Base-by-base conservation (phyloP, 768 basidiomycete genomes). In the Kwoniella dejecticola region DNA sequence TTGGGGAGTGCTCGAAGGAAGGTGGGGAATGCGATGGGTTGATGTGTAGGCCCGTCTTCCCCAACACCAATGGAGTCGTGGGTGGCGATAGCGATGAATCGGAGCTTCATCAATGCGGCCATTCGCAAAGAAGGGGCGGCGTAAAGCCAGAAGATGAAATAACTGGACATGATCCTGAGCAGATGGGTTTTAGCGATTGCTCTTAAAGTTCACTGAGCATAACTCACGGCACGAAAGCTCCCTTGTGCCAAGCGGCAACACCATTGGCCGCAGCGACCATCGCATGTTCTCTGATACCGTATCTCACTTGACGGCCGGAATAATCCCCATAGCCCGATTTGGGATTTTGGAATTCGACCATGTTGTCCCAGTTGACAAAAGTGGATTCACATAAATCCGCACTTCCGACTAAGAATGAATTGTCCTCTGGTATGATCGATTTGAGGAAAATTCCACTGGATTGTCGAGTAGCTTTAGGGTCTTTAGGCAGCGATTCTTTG, bases 121-220 rank as follows among this genome's bases (percentile, higher is more conserved):
- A 78, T 78, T 19, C 77, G 77, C 2, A 64, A 70, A n/a, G 77
- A 74, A 0, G 77, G 72, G 7, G 75, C 77, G 15, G 77, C 77
- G 56, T 78, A 78, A 2, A 76, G 53, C 72, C 72, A 78, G 62
- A 78, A 78, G 73, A 78, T 78, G 65, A 78, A 76, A 68, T 74
- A 78, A 23, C 75, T 76, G 6, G 75, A 74, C 62, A 68, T 67
- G 64, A 78, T 72, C 3, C 70, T 71, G 61, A 5, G 21, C 29
- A 10, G 13, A 49, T 27, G 26, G 23, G 17, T 10, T 8, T 23
- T 24, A 47, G 24, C 10, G 41, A 19, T 42, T 42, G 41, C 5
- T 42, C 11, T 17, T 17, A 44, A 21, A 10, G 21, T 26, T 30
- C 26, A 23, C n/a, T n/a, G n/a, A n/a, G n/a, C n/a, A n/a, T n/a